These are phyloP conservation scores for Pleurotus citrinopileatus DNA, from an alignment of 768 basidiomycete genomes.

Conservation along the genomic window DNA sequence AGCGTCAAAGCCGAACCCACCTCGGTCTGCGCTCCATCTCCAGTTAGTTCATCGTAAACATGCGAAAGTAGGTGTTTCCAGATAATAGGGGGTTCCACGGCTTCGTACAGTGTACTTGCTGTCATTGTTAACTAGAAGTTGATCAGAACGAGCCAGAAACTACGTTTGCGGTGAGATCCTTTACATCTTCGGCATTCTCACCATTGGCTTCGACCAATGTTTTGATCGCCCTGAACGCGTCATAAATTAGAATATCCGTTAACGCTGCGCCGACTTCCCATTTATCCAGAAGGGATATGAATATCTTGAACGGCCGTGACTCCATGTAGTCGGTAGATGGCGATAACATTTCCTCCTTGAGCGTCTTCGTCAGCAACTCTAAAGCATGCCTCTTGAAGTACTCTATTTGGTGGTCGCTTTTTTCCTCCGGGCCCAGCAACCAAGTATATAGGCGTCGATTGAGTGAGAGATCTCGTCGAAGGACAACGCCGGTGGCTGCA, in stretches of 20 bases:
- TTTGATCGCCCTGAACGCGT: slow-evolving; percentile 75
- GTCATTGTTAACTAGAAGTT: slow-evolving; percentile 66
- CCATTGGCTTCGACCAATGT: slow-evolving; percentile 46
- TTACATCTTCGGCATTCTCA: slow-evolving; percentile 61
- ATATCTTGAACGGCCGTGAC: slow-evolving; percentile 91
- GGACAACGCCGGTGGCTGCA: slow-evolving; percentile 83
- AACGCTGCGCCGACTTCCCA: slow-evolving; percentile 90
- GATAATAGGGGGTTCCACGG: slow-evolving; percentile 83
- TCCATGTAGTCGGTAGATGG: slow-evolving; percentile 73
- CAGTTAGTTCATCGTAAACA: slow-evolving; percentile 53
- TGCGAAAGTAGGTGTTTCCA: slow-evolving; percentile 75
- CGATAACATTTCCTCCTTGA: slow-evolving; percentile 78
- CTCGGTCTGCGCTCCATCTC: slow-evolving; percentile 42
- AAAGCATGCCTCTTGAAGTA: slow-evolving; percentile 72
- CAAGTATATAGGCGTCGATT: slow-evolving; percentile 92
- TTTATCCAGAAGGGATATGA: slow-evolving; percentile 92
- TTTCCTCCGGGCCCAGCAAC: slow-evolving; percentile 84
- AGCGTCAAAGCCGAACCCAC: slow-evolving; percentile 29
- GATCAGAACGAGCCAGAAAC: too few relatives aligned
- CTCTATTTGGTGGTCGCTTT: slow-evolving; percentile 66
- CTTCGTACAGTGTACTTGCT: slow-evolving; percentile 86
- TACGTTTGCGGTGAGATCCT: background rate
- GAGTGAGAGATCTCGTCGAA: slow-evolving; percentile 88
- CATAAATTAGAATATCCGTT: slow-evolving; percentile 75
- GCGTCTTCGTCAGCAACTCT: slow-evolving; percentile 64